Evolutionary conservation across 345 rosid genomes (phyloP), one percentile per base, ranked within the genome.

Genomic region (Acer campestre): DNA sequence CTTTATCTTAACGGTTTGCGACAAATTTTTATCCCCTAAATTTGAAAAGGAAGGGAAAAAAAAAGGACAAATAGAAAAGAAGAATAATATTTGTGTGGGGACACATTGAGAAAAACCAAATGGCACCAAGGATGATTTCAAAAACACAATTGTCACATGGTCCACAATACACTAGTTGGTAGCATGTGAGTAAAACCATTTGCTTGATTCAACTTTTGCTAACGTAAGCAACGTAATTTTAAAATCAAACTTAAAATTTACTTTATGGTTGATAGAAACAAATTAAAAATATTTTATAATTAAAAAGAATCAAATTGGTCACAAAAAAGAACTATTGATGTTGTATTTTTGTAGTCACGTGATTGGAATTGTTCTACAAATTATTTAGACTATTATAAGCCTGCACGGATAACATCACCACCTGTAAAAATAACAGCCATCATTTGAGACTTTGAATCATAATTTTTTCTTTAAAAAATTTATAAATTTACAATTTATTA

Each of bases 151-250:
- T 27, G 6, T 48, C 18, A 0, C 0, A 1, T 31, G 49, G 63
- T 27, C 63, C 64, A 4, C 29, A 1, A 10, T 1, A 4, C 38
- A 3, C 5, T 35, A n/a, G 6, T 35, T 9, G 75, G 63, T 38
- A 4, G 31, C 20, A n/a, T 72, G 16, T 72, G 66, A 35, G n/a
- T 72, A 6, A 72, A 58, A 46, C 44, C 23, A 58, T 56, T 40
- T 59, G 55, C 76, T n/a, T 13, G 6, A 14, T 73, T 38, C 76
- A 42, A 73, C 38, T 22, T 63, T 9, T 61, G 67, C 55, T 40
- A 7, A 22, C 56, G 3, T 61, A 61, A 73, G 67, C 67, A 56
- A 40, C 40, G 6, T 7, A 7, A 40, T 20, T 40, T 61, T 59
- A 0, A 40, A 40, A 38, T 73, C 35, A 22, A 40, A 73, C 46